Conservation (phyloP, 176 grass and related monocot species). For the Rhynchospora breviuscula region DNA sequence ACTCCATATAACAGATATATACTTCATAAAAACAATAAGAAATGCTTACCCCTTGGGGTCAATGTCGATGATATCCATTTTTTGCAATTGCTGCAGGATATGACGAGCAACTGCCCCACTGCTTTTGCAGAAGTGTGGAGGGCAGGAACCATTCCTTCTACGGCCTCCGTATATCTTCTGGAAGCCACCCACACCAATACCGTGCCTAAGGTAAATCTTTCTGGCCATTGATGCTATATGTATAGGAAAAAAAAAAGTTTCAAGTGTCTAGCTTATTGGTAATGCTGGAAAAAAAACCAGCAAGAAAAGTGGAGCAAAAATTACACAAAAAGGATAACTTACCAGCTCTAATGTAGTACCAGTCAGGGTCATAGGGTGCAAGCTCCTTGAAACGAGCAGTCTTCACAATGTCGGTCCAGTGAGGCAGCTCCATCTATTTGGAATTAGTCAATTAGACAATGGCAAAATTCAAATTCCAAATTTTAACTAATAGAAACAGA, state of each 20-base stretch:
- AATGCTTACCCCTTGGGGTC: constrained; percentile 56
- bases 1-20: neutral
- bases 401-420: constrained; percentile 85
- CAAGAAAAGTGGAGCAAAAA: neutral
- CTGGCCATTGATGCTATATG: constrained; percentile 65
- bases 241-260: neutral
- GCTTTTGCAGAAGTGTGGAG: constrained; percentile 78
- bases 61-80: constrained; percentile 58
- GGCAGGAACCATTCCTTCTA: constrained; percentile 42
- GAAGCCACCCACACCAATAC: constrained; percentile 73
- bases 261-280: neutral
- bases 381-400: constrained; percentile 82
- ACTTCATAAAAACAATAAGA: neutral
- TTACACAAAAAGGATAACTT: neutral
- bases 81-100: constrained; percentile 63
- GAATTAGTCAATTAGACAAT: neutral
- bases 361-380: constrained; percentile 55
- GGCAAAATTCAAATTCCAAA: neutral
- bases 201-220: constrained; percentile 81
- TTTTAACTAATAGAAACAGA: neutral
- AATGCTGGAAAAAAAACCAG: neutral
- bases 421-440: constrained; percentile 60
- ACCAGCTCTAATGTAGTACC: constrained; percentile 86
- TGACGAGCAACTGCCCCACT: constrained; percentile 65
- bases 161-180: constrained; percentile 77